Base-by-base conservation (phyloP, 768 basidiomycete species). In the Termitomyces sp. region DNA sequence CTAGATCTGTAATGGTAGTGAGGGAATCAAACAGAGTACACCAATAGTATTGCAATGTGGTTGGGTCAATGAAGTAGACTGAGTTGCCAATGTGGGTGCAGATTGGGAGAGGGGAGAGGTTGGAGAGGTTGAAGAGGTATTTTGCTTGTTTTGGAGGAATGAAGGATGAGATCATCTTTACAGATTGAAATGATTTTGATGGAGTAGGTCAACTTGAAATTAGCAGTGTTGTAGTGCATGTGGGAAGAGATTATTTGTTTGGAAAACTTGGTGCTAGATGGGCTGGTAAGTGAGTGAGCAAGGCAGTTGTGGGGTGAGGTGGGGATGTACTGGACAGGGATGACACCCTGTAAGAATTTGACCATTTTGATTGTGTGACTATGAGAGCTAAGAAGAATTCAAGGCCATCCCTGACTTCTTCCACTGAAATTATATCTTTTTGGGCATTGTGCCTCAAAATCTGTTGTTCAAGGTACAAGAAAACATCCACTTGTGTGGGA, bases 171-270 rank as follows among this genome's bases (percentile, higher is more conserved):
- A 74, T 99, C 97, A 71, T 98, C 97, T 73, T 98, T 98, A 81
- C 97, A 99, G 59, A 99, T 86, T 0, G 97, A 95, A 5, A 89
- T 85, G 69, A 99, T 97, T 76, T 98, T 96, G 66, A 98, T 91
- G 4, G 96, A 97, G 80, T 94, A 98, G 4, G 95, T 94, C 75
- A 92, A 96, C 76, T 96, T 98, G 83, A 92, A 97, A 76, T 93
- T 98, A 37, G 96, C 91, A 4, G 95, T 97, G 66, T 85, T 86
- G 52, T 89, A 86, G 73, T 99, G 96, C 1, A 90, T 93, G 72
- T 99, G 97, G 31, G 88, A 81, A 6, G 96, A 97, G 36, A 98
- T 83, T 10, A 99, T 80, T 72, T 20, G 20, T 20, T 20, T 20
- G 20, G 20, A 20, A 20, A 20, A 20, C 20, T 20, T 20, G 20